phyloP scores from a whole-genome alignment of 805 yeast species.

The Yamadazyma sp. region DNA sequence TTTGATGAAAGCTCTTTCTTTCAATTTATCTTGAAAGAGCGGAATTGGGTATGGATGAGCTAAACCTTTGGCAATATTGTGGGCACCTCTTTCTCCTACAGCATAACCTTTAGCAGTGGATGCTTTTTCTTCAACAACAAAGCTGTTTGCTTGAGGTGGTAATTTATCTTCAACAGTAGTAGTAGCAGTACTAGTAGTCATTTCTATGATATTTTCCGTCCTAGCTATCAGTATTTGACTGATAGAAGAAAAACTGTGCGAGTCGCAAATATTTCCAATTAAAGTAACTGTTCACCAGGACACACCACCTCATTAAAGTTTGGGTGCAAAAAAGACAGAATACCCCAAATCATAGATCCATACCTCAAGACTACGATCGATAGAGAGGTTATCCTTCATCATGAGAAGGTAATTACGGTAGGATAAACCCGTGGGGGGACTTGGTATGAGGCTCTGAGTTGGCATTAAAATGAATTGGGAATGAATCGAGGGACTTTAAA shows the following conservation, averaged over 20 bases:
- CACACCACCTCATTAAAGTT: background rate
- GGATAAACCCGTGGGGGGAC: no score
- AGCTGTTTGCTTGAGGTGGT: no score
- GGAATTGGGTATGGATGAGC: constrained; percentile 51
- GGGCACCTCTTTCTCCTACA: constrained; percentile 44
- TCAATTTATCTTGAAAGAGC: constrained; percentile 45
- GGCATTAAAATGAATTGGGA: no score
- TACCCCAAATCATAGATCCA: no score
- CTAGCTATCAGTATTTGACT: background rate
- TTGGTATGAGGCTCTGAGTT: no score
- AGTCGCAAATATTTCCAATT: background rate
- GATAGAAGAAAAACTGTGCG: background rate
- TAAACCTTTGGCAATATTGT: constrained; percentile 56
- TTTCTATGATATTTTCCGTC: no score
- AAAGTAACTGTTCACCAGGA: background rate
- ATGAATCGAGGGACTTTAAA: no score
- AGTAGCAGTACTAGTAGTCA: background rate
- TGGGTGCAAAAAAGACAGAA: no score
- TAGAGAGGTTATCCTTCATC: no score
- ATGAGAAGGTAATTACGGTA: no score
- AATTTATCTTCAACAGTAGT: no score
- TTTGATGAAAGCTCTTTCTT: constrained; percentile 51
- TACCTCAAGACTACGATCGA: background rate
- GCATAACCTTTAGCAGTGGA: constrained; percentile 7
- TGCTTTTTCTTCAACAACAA: no score